Percentiles rank a stretch among this genome's conserved stretches.
phyloP scores from a whole-genome alignment of 129 eudicot genomes.

The Solidago caesia region DNA sequence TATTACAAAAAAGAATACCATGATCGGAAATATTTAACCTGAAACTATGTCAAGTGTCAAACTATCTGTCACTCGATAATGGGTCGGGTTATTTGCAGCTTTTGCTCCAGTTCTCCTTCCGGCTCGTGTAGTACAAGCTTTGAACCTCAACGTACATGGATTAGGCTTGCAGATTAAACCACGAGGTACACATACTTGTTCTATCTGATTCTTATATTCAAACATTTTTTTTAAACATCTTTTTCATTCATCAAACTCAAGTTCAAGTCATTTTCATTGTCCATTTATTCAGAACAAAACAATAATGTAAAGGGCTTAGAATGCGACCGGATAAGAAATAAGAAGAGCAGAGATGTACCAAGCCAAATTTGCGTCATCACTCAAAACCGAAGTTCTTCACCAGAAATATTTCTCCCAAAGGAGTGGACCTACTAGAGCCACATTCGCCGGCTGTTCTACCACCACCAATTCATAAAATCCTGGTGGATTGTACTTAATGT shows the following conservation, averaged over 20 bases:
- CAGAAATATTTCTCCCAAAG: constrained; percentile 74
- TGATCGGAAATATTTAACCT: not conserved
- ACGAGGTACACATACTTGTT: constrained; percentile 30
- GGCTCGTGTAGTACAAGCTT: constrained; percentile 69
- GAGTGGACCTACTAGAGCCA: constrained; percentile 72
- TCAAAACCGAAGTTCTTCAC: constrained; percentile 49
- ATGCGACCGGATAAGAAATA: constrained; percentile 25
- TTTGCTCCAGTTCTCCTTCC: constrained; percentile 79
- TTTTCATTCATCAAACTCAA: not conserved
- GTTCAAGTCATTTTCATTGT: not conserved
- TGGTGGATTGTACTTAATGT: constrained; percentile 20
- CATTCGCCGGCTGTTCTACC: not conserved
- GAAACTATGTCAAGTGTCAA: not conserved
- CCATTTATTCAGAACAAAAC: constrained; percentile 40
- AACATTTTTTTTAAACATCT: not conserved
- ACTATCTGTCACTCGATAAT: not conserved
- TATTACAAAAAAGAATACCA: not conserved
- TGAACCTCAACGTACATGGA: constrained; percentile 67
- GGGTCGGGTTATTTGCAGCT: constrained; percentile 38
- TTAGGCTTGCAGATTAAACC: constrained; percentile 55
- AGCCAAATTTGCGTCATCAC: constrained; percentile 34
- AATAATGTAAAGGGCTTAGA: constrained; percentile 24
- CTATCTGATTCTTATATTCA: not conserved
- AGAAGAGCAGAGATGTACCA: constrained; percentile 28
- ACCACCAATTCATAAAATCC: constrained; percentile 21